phyloP scores from a whole-genome alignment of 768 basidiomycete genomes.

The Lactifluus hygrophoroides region DNA sequence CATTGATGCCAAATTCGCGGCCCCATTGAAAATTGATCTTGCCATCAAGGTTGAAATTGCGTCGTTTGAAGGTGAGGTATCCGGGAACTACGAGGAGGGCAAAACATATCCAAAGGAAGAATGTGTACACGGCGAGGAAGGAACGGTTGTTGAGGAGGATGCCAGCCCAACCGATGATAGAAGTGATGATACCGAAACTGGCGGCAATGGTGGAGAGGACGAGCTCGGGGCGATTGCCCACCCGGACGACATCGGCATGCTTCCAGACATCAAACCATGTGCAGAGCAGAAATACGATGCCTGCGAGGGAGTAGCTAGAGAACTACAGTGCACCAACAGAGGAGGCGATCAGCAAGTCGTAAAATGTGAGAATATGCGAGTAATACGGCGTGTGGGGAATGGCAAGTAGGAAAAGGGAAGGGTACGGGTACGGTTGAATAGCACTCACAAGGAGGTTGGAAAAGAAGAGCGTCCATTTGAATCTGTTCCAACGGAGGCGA shows the following conservation, averaged over 20 bases:
- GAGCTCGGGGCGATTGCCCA: conserved; percentile 60
- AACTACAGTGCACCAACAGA: conserved; percentile 32
- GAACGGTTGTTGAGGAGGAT: conserved; percentile 77
- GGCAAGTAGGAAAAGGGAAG: background rate
- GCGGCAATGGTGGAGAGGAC: conserved; percentile 64
- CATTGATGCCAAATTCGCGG: conserved; percentile 45
- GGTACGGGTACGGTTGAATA: too few species aligned
- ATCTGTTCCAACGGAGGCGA: conserved; percentile 65
- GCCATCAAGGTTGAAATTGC: conserved; percentile 71
- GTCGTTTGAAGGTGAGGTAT: conserved; percentile 68
- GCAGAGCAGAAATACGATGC: conserved; percentile 57
- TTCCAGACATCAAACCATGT: conserved; percentile 72
- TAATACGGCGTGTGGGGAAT: background rate
- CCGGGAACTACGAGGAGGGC: conserved; percentile 64
- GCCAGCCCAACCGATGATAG: conserved; percentile 69
- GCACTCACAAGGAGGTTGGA: conserved; percentile 48
- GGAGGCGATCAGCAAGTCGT: background rate
- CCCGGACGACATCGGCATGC: conserved; percentile 61
- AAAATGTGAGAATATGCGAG: background rate
- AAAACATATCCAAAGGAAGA: conserved; percentile 69
- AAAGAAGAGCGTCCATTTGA: conserved; percentile 74
- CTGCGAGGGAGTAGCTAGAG: conserved; percentile 49
- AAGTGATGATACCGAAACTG: conserved; percentile 48
- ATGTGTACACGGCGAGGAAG: conserved; percentile 67
- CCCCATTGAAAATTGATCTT: conserved; percentile 78